These are phyloP conservation scores for Caryopteris hybrid DNA, from an alignment of 305 asterid species.

Conservation along the genomic window DNA sequence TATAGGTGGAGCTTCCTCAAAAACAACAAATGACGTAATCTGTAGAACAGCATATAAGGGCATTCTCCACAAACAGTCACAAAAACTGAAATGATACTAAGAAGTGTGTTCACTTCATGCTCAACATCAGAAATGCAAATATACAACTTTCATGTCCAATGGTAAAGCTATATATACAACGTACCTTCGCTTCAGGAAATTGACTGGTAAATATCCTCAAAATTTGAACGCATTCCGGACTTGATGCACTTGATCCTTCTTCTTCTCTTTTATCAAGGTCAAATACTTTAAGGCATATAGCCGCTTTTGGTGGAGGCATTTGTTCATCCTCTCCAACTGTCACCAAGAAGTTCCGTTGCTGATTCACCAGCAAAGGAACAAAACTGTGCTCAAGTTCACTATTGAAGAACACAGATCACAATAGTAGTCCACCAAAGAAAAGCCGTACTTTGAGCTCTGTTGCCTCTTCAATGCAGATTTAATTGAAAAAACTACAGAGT, in stretches of 20 bases:
- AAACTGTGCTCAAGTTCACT: not conserved
- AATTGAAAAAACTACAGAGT: not conserved
- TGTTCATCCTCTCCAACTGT: slow-evolving; percentile 96
- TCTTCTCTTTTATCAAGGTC: slow-evolving; percentile 82
- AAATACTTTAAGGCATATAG: slow-evolving; percentile 75
- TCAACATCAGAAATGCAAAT: not conserved
- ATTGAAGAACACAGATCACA: not conserved
- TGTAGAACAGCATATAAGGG: slow-evolving; percentile 31
- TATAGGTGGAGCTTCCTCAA: slow-evolving; percentile 95
- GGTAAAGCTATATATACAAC: not conserved
- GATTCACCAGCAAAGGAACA: slow-evolving; percentile 27
- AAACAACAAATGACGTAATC: slow-evolving; percentile 80
- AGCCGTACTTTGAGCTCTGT: not conserved
- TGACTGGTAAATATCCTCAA: slow-evolving; percentile 79
- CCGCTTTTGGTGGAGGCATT: slow-evolving; percentile 63
- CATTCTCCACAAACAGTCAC: not conserved
- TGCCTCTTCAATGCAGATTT: not conserved
- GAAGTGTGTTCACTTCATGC: not conserved
- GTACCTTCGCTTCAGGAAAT: slow-evolving; percentile 91
- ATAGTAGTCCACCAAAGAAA: not conserved
- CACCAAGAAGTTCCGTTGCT: slow-evolving; percentile 87
- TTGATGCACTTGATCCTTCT: slow-evolving; percentile 74
- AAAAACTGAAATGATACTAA: slow-evolving; percentile 2
- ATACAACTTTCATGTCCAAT: not conserved
- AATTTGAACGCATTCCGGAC: slow-evolving; percentile 84